Evolutionary conservation across 2,329 filamentous ascomycete genomes (phyloP).

Genomic region (Ascocoryne sarcoides): DNA sequence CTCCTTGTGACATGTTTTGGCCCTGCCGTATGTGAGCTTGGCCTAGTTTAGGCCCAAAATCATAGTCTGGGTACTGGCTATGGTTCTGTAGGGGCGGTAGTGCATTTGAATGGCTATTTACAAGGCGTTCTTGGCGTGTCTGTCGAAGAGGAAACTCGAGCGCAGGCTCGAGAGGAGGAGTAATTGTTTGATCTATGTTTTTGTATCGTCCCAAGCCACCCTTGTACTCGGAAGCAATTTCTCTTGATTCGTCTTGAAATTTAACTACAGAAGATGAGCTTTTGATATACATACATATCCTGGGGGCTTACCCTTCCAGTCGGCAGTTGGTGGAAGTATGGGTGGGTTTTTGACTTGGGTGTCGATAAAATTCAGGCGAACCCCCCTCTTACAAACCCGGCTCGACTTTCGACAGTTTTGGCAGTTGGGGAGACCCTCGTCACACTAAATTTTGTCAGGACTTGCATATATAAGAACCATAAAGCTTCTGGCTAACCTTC

Average conservation of each 20-base stretch:
- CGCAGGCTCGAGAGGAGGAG: slow-evolving; percentile 23
- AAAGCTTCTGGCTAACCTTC: slow-evolving; percentile 73
- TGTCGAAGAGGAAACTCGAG: slow-evolving; percentile 22
- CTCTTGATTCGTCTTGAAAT: slow-evolving; percentile 82
- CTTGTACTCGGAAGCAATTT: slow-evolving; percentile 83
- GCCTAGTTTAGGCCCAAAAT: no score
- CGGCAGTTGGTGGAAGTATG: slow-evolving; percentile 49
- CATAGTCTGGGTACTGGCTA: no score
- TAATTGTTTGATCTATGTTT: slow-evolving; percentile 35
- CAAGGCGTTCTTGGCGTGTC: no score
- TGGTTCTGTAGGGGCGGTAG: no score
- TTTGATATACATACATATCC: neutral
- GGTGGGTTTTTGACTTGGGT: slow-evolving; percentile 62
- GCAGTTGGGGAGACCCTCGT: slow-evolving; percentile 27
- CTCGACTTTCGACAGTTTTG: slow-evolving; percentile 71
- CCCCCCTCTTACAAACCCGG: slow-evolving; percentile 73
- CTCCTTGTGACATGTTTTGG: slow-evolving; percentile 27
- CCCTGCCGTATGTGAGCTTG: slow-evolving; percentile 18
- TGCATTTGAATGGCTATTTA: no score
- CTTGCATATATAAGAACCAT: slow-evolving; percentile 22
- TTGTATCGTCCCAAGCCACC: slow-evolving; percentile 71
- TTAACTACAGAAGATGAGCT: slow-evolving; percentile 41
- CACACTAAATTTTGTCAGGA: slow-evolving; percentile 12
- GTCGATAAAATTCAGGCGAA: slow-evolving; percentile 88
- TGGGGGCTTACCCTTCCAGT: slow-evolving; percentile 48